Evolutionary conservation across 2,329 filamentous ascomycete species (phyloP), one percentile per base, ranked within the genome.

Genomic region (Ploettnerulaceae sp.): DNA sequence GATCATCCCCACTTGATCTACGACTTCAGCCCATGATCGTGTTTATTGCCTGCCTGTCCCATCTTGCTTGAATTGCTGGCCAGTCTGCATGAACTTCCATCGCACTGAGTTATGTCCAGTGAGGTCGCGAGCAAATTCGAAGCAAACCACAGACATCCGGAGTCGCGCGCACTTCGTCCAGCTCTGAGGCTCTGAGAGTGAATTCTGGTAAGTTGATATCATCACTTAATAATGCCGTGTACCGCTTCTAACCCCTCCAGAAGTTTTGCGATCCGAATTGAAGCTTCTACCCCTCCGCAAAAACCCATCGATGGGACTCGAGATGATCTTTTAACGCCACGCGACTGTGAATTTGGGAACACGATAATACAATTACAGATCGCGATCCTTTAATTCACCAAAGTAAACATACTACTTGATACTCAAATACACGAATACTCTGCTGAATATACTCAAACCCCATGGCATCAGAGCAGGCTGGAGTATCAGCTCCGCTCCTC

Each of bases 391-490:
- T 26, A 20, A 31, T 24, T 41, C 15, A 15, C 8, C n/a, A 33
- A 32, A 43, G 28, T 20, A 34, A 29, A 44, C 18, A 29, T 15
- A n/a, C 12, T 17, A 22, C 25, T 42, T 42, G 39, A n/a, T n/a
- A n/a, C n/a, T n/a, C n/a, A n/a, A n/a, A n/a, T n/a, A n/a, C n/a
- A n/a, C n/a, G n/a, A n/a, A n/a, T n/a, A n/a, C n/a, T n/a, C n/a
- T n/a, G n/a, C n/a, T n/a, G n/a, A n/a, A n/a, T n/a, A n/a, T n/a
- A n/a, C n/a, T n/a, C n/a, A n/a, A n/a, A 33, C 47, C 54, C 53
- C 54, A 64, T 64, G 61, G 61, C 57, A 38, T 58, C 61, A 25
- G 54, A 62, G 45, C 57, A 60, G 56, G 52, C 47, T 47, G 38
- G 51, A 39, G 52, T 55, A 48, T 51, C 54, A 38, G 50, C 51